phyloP scores from a whole-genome alignment of 495 filamentous ascomycete genomes.

The Penicillium coffeae region DNA sequence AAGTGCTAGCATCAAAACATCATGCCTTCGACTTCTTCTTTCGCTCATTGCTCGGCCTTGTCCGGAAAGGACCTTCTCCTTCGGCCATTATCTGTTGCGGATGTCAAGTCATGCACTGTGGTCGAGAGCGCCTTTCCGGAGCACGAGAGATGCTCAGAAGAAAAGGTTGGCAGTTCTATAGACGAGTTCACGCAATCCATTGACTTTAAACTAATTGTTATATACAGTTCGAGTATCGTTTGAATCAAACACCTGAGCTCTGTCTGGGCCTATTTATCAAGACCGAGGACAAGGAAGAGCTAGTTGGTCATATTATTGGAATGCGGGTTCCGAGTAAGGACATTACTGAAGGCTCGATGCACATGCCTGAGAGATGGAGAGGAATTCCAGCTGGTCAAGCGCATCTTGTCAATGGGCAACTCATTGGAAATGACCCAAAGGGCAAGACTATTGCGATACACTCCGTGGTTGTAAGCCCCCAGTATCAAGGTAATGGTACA shows the following conservation, averaged over 20 bases:
- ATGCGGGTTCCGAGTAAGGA: slow-evolving; percentile 2
- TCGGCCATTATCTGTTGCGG: slow-evolving; percentile 10
- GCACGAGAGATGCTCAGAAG: slow-evolving; percentile 21
- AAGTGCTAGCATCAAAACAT: not conserved
- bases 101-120: slow-evolving; percentile 19
- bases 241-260: slow-evolving; percentile 15
- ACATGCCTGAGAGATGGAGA: slow-evolving; percentile 19
- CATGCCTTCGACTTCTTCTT: not conserved
- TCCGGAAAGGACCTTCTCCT: slow-evolving; percentile 4
- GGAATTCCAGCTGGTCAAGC: slow-evolving; percentile 1
- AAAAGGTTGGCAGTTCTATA: slow-evolving; percentile 13
- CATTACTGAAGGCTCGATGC: slow-evolving; percentile 22
- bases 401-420: slow-evolving; percentile 2
- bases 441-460: slow-evolving; percentile 21
- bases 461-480: slow-evolving; percentile 19
- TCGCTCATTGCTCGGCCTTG: not conserved
- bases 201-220: not conserved
- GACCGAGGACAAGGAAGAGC: not conserved
- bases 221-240: slow-evolving; percentile 19
- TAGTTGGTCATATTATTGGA: slow-evolving; percentile 23
- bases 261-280: slow-evolving; percentile 20
- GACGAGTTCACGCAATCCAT: not conserved
- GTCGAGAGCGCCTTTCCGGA: slow-evolving; percentile 20
- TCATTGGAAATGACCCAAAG: slow-evolving; percentile 20
- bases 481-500: slow-evolving; percentile 21